Evolutionary conservation across 495 filamentous ascomycete species (phyloP), one percentile per base, ranked within the genome.

Genomic region (Penicillium bialowiezense): DNA sequence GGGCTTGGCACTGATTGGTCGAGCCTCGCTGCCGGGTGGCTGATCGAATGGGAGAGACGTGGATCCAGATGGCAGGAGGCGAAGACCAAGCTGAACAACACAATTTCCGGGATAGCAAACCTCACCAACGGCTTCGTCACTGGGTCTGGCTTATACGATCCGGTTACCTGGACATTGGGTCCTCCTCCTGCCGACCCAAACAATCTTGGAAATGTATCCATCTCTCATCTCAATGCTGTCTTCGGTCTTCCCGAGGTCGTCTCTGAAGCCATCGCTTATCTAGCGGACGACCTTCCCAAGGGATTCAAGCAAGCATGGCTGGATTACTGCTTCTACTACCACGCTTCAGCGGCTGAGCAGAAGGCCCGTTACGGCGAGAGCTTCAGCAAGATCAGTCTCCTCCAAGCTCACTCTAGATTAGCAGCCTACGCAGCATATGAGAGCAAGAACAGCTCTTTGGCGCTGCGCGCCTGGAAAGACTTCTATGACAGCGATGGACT

Each of bases 61-160:
- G 68, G 67, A 5, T 55, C 69, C 7, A 58, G 67, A 12, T 75
- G 72, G 73, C 54, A 71, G 38, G 65, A 74, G 46, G 64, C 70
- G 8, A 58, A 48, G 2, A 36, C 48, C 5, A 74, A 74, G 42
- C 48, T 76, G 14, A 67, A 59, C 31, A 52, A 51, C 13, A 72
- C 65, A 6, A 61, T 70, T 41, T 56, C 58, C n/a, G 69, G 72
- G 26, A 75, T 75, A 21, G 64, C 64, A 10, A 59, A 59, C 20
- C 52, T 78, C 7, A 73, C 60, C 33, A 70, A 72, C 41, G 73
- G 73, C 5, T 76, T 78, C 46, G 72, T 76, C 2, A 78, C 73
- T 0, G 73, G 72, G 3, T 54, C 64, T 2, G 75, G 66, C 0
- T 59, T 74, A 3, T 78, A 75, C 55, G 61, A 70, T 32, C 60